Evolutionary conservation across 108 stramenopile species (phyloP), one percentile per base, ranked within the genome.

Genomic region (Stephanodiscus triporus): DNA sequence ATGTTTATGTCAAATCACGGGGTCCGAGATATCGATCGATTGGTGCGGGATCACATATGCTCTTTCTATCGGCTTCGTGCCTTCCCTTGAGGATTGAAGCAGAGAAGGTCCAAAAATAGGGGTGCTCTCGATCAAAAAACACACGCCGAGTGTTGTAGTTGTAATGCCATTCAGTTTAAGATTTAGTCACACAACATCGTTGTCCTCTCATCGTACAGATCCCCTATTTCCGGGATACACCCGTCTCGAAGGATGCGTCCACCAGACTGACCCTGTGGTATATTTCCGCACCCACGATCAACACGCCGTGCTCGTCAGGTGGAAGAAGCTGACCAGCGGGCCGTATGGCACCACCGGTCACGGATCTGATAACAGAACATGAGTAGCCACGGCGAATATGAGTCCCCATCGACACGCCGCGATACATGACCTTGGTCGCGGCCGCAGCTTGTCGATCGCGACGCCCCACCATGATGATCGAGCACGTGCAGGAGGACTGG

Each of bases 341-440:
- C 91, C 91, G 54, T 89, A 91, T 87, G 88, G 63, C 89, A 88
- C 75, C 88, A 85, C 26, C 86, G 71, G 26, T 83, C 89, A 10
- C 78, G 68, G 60, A 88, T 67, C 57, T 95, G 87, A 70, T 95
- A 95, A 2, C 83, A 40, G 60, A 86, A 90, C 82, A 95, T 84
- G 43, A 75, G 61, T 6, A 87, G n/a, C 26, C 8, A 89, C 89
- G 2, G 89, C 80, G 49, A 95, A 34, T 65, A 95, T 80, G 47
- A 95, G n/a, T 91, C 1, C 91, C 94, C 68, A 89, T 89, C 36
- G 84, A 87, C 29, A 95, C 86, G 14, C 94, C 91, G 3, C 91
- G 85, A 66, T 89, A 90, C 89, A 95, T 88, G 23, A 89, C 83
- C 67, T 82, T 88, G 4, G 87, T 86, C 22, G 87, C 84, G 23